phyloP scores from a whole-genome alignment of 2,329 filamentous ascomycete genomes.

The Monilinia fructigena region DNA sequence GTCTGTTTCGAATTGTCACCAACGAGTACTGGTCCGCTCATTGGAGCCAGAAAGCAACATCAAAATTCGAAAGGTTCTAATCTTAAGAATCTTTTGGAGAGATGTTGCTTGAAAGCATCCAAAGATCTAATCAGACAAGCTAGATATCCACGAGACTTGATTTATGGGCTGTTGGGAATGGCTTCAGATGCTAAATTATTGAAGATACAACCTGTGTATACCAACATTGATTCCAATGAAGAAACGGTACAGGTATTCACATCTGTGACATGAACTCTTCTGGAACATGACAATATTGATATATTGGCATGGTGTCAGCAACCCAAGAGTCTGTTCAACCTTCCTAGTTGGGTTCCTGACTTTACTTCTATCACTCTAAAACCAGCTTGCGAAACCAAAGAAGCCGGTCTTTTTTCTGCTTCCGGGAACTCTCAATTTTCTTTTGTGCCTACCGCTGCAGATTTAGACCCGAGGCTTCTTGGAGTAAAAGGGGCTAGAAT shows the following conservation, averaged over 20 bases:
- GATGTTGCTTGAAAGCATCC: neutral
- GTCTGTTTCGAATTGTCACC: neutral
- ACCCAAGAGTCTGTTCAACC: neutral
- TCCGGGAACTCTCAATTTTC: neutral
- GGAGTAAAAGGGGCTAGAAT: neutral
- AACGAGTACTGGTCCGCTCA: neutral
- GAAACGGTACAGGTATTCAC: constrained; percentile 19
- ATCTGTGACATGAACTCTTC: constrained; percentile 9
- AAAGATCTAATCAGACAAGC: constrained; percentile 13
- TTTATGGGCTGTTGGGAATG: constrained; percentile 25
- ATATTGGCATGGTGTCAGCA: constrained; percentile 23
- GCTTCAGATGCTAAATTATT: constrained; percentile 12
- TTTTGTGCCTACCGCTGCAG: neutral
- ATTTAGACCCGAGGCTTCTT: neutral
- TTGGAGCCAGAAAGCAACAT: constrained; percentile 20
- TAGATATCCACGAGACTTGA: constrained; percentile 23
- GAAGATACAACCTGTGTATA: constrained; percentile 15
- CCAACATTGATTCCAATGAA: constrained; percentile 10
- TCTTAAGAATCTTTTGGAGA: constrained; percentile 16
- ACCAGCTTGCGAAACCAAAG: constrained; percentile 10
- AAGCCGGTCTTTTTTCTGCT: constrained; percentile 6
- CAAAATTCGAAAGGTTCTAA: neutral
- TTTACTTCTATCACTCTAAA: constrained; percentile 4
- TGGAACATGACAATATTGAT: constrained; percentile 15
- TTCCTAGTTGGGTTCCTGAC: constrained; percentile 25